Evolutionary conservation across 192 early-diverging fungal species (phyloP), one percentile per base, ranked within the genome.

Genomic region (Backusella macrospora): DNA sequence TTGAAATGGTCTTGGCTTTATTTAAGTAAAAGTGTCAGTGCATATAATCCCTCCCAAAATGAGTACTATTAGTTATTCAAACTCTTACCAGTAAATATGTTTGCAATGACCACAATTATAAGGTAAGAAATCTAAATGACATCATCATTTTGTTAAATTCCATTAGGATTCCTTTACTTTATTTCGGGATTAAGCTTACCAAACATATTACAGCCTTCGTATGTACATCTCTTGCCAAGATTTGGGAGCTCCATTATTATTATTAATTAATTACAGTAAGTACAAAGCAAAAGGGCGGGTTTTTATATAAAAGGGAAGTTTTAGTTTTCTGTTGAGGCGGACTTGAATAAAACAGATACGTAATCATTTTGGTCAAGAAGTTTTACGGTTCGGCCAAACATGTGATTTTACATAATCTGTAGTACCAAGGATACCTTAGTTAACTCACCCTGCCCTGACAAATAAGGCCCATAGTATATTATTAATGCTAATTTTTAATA

Each of bases 1-100:
- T 89, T 87, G 80, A 88, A 91, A 68, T 94, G 92, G 55, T 89
- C 85, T 38, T 89, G 85, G 66, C 92, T 92, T 86, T 21, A 18
- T 16, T 26, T 40, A 71, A 63, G 74, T 37, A 49, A 9, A 15
- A 55, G 59, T 23, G 26, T 5, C 45, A 14, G 21, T 43, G 5
- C n/a, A 26, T 23, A 13, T 21, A 47, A 13, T 43, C 29, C 29
- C 29, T 34, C 2, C 29, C 29, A 34, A 34, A 34, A 29, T 62
- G 43, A 46, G 18, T 29, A 12, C 14, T 10, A 9, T 12, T 46
- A 13, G 1, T 46, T 46, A 1, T 46, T 46, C 15, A 13, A 46
- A 15, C 8, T 13, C 68, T 45, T 83, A 84, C 85, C 85, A 87
- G 48, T 67, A 89, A 21, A 82, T 78, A 34, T 85, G 78, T 70